Evolutionary conservation across 31 red algal species (phyloP).

Genomic region (Asparagopsis taxiformis): DNA sequence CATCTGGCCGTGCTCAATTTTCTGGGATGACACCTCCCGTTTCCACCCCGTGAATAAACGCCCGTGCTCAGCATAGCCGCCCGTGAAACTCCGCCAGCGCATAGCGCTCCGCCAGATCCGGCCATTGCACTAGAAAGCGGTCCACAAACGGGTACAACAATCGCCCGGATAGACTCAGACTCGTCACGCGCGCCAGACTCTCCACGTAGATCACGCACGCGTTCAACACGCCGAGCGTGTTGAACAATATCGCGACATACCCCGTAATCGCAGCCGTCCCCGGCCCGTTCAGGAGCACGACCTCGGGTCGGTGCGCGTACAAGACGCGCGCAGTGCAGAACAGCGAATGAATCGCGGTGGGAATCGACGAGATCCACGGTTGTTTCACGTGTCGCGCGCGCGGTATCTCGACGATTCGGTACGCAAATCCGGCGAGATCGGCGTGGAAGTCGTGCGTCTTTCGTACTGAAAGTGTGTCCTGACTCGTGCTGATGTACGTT

Average conservation of each 20-base stretch:
- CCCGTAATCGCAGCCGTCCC: slow-evolving; percentile 34
- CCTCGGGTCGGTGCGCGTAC: background rate
- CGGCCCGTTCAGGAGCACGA: slow-evolving; percentile 61
- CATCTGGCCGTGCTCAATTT: slow-evolving; percentile 89
- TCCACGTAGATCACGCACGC: slow-evolving; percentile 77
- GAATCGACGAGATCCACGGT: slow-evolving; percentile 11
- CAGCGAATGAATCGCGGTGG: slow-evolving; percentile 8
- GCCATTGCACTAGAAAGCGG: slow-evolving; percentile 89
- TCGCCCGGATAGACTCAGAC: slow-evolving; percentile 58
- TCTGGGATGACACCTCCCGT: slow-evolving; percentile 41
- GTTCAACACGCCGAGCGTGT: background rate
- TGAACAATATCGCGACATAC: slow-evolving; percentile 2
- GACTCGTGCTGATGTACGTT: slow-evolving; percentile 40
- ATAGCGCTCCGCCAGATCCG: slow-evolving; percentile 12
- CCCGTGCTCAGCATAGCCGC: slow-evolving; percentile 32
- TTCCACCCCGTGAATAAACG: background rate
- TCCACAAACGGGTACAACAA: slow-evolving; percentile 65
- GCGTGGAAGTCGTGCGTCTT: slow-evolving; percentile 7
- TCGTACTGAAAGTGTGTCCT: slow-evolving; percentile 37
- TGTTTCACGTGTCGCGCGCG: slow-evolving; percentile 77
- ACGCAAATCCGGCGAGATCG: background rate
- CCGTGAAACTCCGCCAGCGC: slow-evolving; percentile 57
- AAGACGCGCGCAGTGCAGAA: slow-evolving; percentile 13
- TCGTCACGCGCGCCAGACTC: slow-evolving; percentile 77
- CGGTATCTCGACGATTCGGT: slow-evolving; percentile 28